Base-by-base conservation (phyloP, 2,329 filamentous ascomycete genomes). In the Erysiphe pulchra region DNA sequence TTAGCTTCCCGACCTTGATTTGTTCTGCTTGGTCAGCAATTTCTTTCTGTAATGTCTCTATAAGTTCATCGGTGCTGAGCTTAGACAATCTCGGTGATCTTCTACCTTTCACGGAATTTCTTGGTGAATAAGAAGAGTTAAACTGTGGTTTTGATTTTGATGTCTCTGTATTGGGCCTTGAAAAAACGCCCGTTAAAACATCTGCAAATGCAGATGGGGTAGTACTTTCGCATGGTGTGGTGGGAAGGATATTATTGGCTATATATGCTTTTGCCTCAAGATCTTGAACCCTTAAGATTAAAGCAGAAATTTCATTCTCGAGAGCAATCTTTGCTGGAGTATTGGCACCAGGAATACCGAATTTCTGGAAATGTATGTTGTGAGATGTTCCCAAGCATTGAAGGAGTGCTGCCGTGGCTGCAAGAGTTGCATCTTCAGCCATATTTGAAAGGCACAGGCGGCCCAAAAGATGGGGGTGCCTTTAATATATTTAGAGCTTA, bases 1-100 rank as follows among this genome's bases (percentile, higher is more conserved):
- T 81, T 54, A 85, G 75, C 54, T 81, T 80, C 61, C 93, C 86
- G 55, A 73, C 81, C 61, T 83, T 78, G 78, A 94, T 85, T 58
- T 92, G 75, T 61, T 92, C 85, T 47, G 86, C 86, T 65, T 95
- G 85, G 60, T 86, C 83, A 59, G 92, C 82, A 51, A 95, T 80
- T 62, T 93, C 84, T 55, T 93, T 85, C 55, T 80, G 79, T 53
- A 94, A 69, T 51, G 82, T 80, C 61, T 79, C 77, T 54, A 92
- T 80, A 55, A 92, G 77, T 60, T 87, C 81, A 63, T 87, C 79
- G 58, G 85, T 80, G 54, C 77, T 82, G 56, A 82, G 71, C 56
- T 58, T 58, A 18, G 54, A 54, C 16, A 57, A 50, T 45, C 56
- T 57, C 30, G 52, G 54, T 2, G 53, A 52, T 36, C 56, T 46